phyloP scores from a whole-genome alignment of 345 rosid genomes.

The Orychophragmus violaceus region DNA sequence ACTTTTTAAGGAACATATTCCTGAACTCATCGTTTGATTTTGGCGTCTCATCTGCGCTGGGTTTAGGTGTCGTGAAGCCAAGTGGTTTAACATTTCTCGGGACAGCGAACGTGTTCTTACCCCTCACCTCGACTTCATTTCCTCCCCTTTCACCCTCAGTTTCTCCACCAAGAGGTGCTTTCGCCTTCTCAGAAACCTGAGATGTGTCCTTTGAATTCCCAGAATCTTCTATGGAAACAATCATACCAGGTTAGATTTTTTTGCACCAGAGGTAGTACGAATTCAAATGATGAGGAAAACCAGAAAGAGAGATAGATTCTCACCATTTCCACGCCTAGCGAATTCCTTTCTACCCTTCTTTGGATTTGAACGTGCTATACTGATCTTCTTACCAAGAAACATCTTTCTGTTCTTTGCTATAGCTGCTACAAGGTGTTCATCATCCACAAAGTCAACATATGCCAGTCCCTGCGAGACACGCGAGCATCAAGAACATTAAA shows the following conservation, averaged over 20 bases:
- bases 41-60: constrained; percentile 45
- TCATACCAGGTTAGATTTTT: neutral
- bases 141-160: constrained; percentile 23
- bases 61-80: constrained; percentile 45
- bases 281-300: neutral
- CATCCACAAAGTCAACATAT: constrained; percentile 80
- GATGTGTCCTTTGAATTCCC: constrained; percentile 23
- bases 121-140: constrained; percentile 45
- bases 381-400: constrained; percentile 72
- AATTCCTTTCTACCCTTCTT: constrained; percentile 49
- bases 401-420: constrained; percentile 67
- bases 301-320: neutral
- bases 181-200: constrained; percentile 23
- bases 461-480: constrained; percentile 63
- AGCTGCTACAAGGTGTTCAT: constrained; percentile 67
- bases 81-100: constrained; percentile 70
- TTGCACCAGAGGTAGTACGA: neutral
- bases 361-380: constrained; percentile 75
- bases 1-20: constrained; percentile 64
- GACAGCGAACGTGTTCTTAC: constrained; percentile 70
- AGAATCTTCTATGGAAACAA: constrained; percentile 24
- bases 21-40: constrained; percentile 92
- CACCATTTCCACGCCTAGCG: constrained; percentile 25
- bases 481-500: neutral
- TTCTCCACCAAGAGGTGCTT: constrained; percentile 18